Conservation (phyloP, 208 protist genomes). For the Leishmania martiniquensis region DNA sequence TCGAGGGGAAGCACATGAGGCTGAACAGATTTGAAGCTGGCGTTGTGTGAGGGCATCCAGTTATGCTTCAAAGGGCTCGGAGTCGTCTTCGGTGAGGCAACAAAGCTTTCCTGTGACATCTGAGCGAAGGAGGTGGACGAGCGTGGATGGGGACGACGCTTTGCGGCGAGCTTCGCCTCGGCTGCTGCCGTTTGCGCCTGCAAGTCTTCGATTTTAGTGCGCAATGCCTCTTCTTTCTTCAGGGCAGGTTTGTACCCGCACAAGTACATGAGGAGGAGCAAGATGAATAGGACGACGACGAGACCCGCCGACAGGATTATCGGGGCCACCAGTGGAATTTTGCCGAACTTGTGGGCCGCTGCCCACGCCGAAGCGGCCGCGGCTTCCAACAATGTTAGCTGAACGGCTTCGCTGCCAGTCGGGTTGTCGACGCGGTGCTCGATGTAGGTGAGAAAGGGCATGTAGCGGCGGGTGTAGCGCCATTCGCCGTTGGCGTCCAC, state of each 20-base stretch:
- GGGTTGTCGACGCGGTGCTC: constrained; percentile 15
- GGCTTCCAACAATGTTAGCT: constrained; percentile 3
- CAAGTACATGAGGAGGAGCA: constrained; percentile 24
- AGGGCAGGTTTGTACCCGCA: constrained; percentile 5
- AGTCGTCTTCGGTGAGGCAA: neutral
- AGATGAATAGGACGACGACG: constrained; percentile 16
- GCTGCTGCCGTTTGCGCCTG: constrained; percentile 4
- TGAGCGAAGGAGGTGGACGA: neutral
- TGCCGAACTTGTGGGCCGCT: constrained; percentile 4
- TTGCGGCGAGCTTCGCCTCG: constrained; percentile 8
- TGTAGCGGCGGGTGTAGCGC: constrained; percentile 16
- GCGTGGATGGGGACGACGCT: constrained; percentile 6
- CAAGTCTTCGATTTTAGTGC: constrained; percentile 7
- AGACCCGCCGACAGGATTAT: constrained; percentile 19
- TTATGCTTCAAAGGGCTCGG: constrained; percentile 7
- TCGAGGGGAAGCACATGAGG: neutral
- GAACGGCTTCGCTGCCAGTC: neutral
- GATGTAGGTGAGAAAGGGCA: constrained; percentile 13
- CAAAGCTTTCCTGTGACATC: constrained; percentile 6
- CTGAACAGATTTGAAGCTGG: neutral
- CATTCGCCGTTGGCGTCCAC: constrained; percentile 28
- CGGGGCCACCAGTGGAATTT: constrained; percentile 23
- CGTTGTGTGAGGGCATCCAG: neutral
- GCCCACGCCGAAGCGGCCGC: constrained; percentile 1
- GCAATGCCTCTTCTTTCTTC: constrained; percentile 12